phyloP scores from a whole-genome alignment of 352 stramenopile species.

The Phytophthora agathidicida region DNA sequence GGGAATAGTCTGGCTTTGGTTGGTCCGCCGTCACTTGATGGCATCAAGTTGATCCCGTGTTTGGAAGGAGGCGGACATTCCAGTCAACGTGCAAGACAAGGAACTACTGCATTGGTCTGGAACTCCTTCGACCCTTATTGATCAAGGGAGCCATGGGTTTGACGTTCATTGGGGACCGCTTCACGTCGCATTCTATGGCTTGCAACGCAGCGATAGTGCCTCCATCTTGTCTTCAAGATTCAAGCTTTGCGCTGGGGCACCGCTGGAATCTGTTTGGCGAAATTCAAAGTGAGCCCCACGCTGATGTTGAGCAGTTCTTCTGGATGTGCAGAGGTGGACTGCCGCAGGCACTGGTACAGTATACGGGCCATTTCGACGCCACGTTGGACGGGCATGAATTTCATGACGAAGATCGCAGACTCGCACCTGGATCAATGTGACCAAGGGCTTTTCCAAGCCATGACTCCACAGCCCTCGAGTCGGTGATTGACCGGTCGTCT shows the following conservation, averaged over 20 bases:
- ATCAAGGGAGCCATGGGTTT: not conserved
- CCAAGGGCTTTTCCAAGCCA: not conserved
- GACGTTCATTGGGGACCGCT: not conserved
- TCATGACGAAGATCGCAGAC: too few relatives aligned
- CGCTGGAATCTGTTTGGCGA: slow-evolving; percentile 4
- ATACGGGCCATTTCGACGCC: not conserved
- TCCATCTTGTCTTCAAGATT: not conserved
- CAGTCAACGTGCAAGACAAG: too few relatives aligned
- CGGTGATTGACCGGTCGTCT: too few relatives aligned
- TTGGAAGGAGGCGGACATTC: too few relatives aligned
- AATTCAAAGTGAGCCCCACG: not conserved
- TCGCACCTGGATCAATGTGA: slow-evolving; percentile 1
- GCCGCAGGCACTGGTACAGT: too few relatives aligned
- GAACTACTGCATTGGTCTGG: too few relatives aligned
- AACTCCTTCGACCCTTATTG: too few relatives aligned
- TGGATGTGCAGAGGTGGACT: slow-evolving; percentile 14
- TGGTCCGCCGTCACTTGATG: slow-evolving; percentile 5
- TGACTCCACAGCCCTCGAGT: too few relatives aligned
- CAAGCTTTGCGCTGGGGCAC: not conserved
- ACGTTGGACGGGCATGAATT: not conserved
- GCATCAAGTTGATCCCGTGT: too few relatives aligned
- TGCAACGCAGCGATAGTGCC: not conserved
- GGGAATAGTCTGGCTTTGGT: slow-evolving; percentile 13
- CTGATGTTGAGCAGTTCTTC: slow-evolving; percentile 17
- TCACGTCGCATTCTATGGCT: not conserved